A percentile compares a stretch with the other conserved stretches of the same genome.
These are phyloP conservation scores for Phytophthora syringae DNA, from an alignment of 352 stramenopile species.

Conservation along the genomic window DNA sequence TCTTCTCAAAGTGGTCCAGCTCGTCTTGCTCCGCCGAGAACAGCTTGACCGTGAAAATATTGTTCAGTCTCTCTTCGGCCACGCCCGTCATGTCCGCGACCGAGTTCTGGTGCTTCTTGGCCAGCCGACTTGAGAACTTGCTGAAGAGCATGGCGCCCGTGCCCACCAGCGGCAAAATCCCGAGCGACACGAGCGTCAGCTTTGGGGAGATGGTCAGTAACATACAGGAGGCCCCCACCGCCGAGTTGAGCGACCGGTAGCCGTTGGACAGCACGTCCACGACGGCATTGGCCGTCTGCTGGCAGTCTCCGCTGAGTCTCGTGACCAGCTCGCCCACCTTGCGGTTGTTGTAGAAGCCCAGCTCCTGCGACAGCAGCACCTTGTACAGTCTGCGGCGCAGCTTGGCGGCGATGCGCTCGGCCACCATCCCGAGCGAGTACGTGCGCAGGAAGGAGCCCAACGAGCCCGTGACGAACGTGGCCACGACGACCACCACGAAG, in stretches of 20 bases:
- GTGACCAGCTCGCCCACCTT: constrained; percentile 89
- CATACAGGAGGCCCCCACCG: constrained; percentile 89
- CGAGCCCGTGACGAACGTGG: constrained; percentile 85
- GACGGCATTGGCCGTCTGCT: constrained; percentile 89
- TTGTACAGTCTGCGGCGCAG: constrained; percentile 80
- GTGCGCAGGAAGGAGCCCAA: constrained; percentile 88
- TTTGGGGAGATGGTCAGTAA: constrained; percentile 90
- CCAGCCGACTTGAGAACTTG: constrained; percentile 80
- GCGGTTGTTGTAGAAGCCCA: constrained; percentile 82
- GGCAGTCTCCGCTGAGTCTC: constrained; percentile 86
- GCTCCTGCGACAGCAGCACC: constrained; percentile 81
- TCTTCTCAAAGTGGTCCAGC: constrained; percentile 63
- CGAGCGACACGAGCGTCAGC: constrained; percentile 89
- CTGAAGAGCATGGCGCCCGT: constrained; percentile 84
- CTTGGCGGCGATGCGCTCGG: constrained; percentile 83
- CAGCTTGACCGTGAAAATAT: constrained; percentile 91
- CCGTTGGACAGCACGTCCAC: constrained; percentile 88
- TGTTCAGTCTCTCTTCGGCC: constrained; percentile 88
- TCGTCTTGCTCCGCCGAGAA: constrained; percentile 86
- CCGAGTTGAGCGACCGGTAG: constrained; percentile 90
- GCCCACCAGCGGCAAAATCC: constrained; percentile 81
- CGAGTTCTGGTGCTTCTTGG: constrained; percentile 83
- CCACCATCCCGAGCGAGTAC: constrained; percentile 91
- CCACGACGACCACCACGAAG: constrained; percentile 87
- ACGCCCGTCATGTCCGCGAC: constrained; percentile 79